Evolutionary conservation across 2,329 filamentous ascomycete species (phyloP).

Genomic region (Ceratocystis huliohia): DNA sequence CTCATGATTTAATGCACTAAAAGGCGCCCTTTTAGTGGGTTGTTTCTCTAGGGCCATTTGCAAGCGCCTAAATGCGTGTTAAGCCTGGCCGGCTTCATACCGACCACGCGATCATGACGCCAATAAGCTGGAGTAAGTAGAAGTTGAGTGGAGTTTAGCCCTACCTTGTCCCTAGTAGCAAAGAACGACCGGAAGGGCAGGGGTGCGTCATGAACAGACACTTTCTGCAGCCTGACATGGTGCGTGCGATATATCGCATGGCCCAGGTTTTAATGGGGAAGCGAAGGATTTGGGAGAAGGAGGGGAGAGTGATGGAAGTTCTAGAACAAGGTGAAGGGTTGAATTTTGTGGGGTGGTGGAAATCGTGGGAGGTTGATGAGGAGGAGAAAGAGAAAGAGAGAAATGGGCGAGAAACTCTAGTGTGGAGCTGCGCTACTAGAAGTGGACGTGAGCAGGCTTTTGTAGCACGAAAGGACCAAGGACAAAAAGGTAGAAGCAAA

Average conservation of each 20-base stretch:
- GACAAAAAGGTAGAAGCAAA: background rate
- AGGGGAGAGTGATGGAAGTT: background rate
- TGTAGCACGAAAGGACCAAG: background rate
- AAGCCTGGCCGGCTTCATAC: background rate
- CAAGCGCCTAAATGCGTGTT: background rate
- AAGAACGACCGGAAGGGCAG: background rate
- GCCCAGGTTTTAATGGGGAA: background rate
- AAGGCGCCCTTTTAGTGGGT: background rate
- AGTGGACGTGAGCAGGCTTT: background rate
- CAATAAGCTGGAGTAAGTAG: background rate
- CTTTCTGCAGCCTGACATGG: constrained; percentile 2
- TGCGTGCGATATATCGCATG: constrained; percentile 4
- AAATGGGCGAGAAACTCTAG: background rate
- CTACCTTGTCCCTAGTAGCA: background rate
- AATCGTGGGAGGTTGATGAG: background rate
- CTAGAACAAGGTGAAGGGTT: constrained; percentile 1
- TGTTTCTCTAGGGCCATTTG: background rate
- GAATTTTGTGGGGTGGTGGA: constrained; percentile 3
- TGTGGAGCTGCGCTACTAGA: background rate
- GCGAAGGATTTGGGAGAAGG: background rate
- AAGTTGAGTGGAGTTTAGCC: background rate
- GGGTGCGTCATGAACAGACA: background rate
- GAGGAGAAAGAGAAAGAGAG: background rate
- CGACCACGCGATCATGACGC: background rate
- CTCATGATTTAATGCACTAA: background rate